phyloP scores from a whole-genome alignment of 371 early-diverging fungal genomes.

The Syncephalastrum monosporum region DNA sequence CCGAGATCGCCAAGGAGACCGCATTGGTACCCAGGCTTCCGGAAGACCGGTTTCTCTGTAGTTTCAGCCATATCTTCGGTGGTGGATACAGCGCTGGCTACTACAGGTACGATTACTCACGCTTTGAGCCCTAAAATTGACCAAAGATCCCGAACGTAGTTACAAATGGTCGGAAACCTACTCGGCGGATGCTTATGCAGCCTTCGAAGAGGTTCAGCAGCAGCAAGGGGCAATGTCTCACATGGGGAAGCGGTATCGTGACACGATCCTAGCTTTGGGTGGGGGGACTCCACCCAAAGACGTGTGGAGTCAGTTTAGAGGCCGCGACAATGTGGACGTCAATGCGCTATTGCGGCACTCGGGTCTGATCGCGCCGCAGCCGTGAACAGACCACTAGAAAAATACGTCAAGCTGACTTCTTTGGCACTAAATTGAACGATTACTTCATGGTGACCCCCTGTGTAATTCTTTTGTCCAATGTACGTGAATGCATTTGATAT shows the following conservation, averaged over 20 bases:
- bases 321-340: slow-evolving; percentile 53
- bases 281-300: slow-evolving; percentile 61
- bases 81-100: slow-evolving; percentile 68
- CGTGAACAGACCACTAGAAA: no score
- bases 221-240: slow-evolving; percentile 33
- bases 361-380: slow-evolving; percentile 30
- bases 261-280: slow-evolving; percentile 65
- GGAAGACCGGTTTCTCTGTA: slow-evolving; percentile 62
- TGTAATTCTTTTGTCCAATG: no score
- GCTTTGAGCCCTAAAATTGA: neutral
- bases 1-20: slow-evolving; percentile 52
- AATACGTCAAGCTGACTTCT: no score
- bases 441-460: no score
- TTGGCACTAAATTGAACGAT: no score
- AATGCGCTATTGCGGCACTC: slow-evolving; percentile 60
- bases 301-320: slow-evolving; percentile 63
- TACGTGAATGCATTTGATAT: no score
- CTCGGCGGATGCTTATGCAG: slow-evolving; percentile 70
- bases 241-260: slow-evolving; percentile 58
- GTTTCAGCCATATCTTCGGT: slow-evolving; percentile 67
- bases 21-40: slow-evolving; percentile 49
- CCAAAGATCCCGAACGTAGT: slow-evolving; percentile 17
- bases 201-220: slow-evolving; percentile 54
- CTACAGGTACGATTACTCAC: slow-evolving; percentile 40
- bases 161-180: slow-evolving; percentile 73